A percentile compares a stretch with the other conserved stretches of the same genome.
Conservation (phyloP, 495 filamentous ascomycete genomes). For the Daldinia loculata region DNA sequence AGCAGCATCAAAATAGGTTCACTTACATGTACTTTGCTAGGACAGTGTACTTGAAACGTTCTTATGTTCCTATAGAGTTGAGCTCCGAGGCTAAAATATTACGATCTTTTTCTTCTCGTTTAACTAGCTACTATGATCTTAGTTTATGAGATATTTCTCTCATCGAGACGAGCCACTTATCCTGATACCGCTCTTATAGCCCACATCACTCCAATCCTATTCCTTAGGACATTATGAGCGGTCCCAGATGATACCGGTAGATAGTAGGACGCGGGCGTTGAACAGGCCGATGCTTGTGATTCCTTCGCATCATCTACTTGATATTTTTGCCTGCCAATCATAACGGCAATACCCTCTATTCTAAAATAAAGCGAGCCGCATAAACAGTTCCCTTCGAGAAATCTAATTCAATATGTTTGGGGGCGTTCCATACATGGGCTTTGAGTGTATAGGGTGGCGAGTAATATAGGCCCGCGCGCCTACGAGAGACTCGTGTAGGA, state of each 20-base stretch:
- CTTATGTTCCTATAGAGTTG: not conserved
- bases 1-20: not conserved
- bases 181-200: not conserved
- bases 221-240: not conserved
- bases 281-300: not conserved
- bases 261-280: not conserved
- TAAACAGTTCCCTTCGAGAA: not conserved
- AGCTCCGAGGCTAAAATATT: not conserved
- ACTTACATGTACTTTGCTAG: not conserved
- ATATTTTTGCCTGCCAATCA: constrained; percentile 24
- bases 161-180: not conserved
- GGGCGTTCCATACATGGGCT: not conserved
- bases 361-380: not conserved
- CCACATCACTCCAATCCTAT: not conserved
- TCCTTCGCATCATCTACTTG: constrained; percentile 13
- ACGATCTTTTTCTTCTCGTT: not conserved
- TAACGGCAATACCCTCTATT: not conserved
- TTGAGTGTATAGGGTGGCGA: not conserved
- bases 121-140: not conserved
- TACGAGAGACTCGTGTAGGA: constrained; percentile 10
- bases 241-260: not conserved
- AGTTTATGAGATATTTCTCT: not conserved
- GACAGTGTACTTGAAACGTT: not conserved
- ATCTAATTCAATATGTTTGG: constrained; percentile 3
- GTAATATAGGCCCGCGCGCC: not conserved